Evolutionary conservation across 257 asterid species (phyloP).

Genomic region (Solanum etuberosum): DNA sequence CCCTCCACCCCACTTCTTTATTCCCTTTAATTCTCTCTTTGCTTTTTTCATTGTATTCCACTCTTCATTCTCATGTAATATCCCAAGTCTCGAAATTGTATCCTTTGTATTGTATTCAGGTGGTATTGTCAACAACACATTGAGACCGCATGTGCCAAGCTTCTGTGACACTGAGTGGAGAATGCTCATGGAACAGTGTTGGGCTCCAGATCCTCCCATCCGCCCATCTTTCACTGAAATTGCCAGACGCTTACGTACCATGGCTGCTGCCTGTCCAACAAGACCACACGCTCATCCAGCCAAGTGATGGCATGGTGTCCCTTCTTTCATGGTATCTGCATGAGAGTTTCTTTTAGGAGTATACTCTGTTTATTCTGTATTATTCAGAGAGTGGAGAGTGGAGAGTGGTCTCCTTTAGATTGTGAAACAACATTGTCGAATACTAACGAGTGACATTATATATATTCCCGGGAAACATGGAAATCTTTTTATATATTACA

Average conservation of each 20-base stretch:
- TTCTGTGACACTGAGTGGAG: slow-evolving; percentile 4
- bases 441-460: not conserved
- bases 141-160: slow-evolving; percentile 5
- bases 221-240: slow-evolving; percentile 10
- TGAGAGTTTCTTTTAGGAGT: not conserved
- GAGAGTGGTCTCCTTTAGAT: not conserved
- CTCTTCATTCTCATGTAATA: not conserved
- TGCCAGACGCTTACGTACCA: slow-evolving; percentile 3
- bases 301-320: not conserved
- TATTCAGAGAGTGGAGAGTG: not conserved
- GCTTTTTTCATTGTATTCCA: not conserved
- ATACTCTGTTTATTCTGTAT: not conserved
- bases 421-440: not conserved
- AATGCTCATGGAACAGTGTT: slow-evolving; percentile 7
- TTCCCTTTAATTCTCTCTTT: not conserved
- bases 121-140: slow-evolving; percentile 6
- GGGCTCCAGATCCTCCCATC: slow-evolving; percentile 10
- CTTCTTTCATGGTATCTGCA: not conserved
- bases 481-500: not conserved
- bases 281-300: not conserved
- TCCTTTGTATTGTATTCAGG: not conserved
- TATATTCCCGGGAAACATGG: not conserved
- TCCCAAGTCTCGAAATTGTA: not conserved
- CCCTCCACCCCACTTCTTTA: not conserved
- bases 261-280: slow-evolving; percentile 4